phyloP scores from a whole-genome alignment of 148 eudicot genomes.

The Rhododendron ferrugineum region DNA sequence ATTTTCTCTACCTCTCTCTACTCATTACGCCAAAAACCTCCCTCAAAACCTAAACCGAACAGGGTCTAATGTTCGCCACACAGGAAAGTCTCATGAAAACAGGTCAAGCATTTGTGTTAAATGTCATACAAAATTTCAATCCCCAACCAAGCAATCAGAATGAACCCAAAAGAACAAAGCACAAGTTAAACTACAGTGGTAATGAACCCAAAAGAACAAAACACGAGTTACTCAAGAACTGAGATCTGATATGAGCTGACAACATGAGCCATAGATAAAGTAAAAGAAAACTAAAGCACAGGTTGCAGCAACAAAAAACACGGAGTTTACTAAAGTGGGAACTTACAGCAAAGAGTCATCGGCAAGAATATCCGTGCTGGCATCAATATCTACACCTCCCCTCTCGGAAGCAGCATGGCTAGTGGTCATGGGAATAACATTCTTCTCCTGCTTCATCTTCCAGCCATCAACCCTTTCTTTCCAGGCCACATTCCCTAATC shows the following conservation, averaged over 20 bases:
- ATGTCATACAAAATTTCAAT: neutral
- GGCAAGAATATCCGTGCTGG: conserved; percentile 50
- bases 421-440: conserved; percentile 46
- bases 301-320: neutral
- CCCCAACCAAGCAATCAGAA: neutral
- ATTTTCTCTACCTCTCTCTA: no score
- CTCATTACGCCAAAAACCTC: no score
- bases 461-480: conserved; percentile 69
- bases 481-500: conserved; percentile 64
- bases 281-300: neutral
- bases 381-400: conserved; percentile 66
- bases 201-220: neutral
- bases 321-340: neutral
- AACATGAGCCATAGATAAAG: neutral
- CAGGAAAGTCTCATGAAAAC: neutral
- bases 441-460: conserved; percentile 57
- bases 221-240: neutral
- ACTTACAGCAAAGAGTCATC: conserved; percentile 60
- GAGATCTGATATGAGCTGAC: neutral
- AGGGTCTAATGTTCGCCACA: neutral
- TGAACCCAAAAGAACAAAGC: neutral
- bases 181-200: neutral
- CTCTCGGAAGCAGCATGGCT: conserved; percentile 72
- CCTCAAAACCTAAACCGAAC: no score
- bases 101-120: conserved; percentile 2